A percentile compares a stretch with the other conserved stretches of the same genome.
These are phyloP conservation scores for Zarea fungicola DNA, from an alignment of 2,329 filamentous ascomycete genomes.

Conservation along the genomic window DNA sequence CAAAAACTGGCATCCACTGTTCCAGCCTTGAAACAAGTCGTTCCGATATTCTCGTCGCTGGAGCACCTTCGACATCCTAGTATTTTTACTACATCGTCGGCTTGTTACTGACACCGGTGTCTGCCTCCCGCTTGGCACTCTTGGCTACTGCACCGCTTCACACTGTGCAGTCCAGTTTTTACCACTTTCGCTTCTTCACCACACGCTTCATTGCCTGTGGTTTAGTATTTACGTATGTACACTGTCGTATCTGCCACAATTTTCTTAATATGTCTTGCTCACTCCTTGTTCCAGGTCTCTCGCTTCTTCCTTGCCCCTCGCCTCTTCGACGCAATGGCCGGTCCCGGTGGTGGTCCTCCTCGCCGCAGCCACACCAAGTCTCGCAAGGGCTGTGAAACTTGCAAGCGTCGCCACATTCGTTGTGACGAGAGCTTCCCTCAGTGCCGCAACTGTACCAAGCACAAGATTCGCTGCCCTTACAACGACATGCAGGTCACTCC, in stretches of 20 bases:
- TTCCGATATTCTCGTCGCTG: neutral
- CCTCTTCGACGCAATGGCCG: slow-evolving; percentile 62
- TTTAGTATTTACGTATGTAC: slow-evolving; percentile 26
- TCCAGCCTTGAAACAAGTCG: neutral
- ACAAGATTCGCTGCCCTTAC: slow-evolving; percentile 97
- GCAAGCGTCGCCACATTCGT: slow-evolving; percentile 94
- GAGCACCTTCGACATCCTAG: neutral
- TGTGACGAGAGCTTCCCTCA: slow-evolving; percentile 98
- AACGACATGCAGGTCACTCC: slow-evolving; percentile 71
- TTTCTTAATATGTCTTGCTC: neutral
- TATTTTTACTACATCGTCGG: neutral
- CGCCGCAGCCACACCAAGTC: slow-evolving; percentile 95
- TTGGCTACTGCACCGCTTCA: neutral
- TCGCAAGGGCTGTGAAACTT: slow-evolving; percentile 95
- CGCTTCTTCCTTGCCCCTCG: slow-evolving; percentile 22
- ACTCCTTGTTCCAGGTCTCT: slow-evolving; percentile 20
- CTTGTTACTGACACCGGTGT: neutral
- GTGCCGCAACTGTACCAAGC: slow-evolving; percentile 98
- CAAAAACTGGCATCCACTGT: slow-evolving; percentile 9
- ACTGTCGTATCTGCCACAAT: neutral
- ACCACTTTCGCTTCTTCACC: slow-evolving; percentile 36
- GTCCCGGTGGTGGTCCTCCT: slow-evolving; percentile 90
- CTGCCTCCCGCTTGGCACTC: neutral
- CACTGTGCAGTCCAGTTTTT: neutral
- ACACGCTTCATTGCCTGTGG: slow-evolving; percentile 22